These are phyloP conservation scores for Rhododendron mucronatum DNA, from an alignment of 148 eudicot genomes.

Conservation along the genomic window DNA sequence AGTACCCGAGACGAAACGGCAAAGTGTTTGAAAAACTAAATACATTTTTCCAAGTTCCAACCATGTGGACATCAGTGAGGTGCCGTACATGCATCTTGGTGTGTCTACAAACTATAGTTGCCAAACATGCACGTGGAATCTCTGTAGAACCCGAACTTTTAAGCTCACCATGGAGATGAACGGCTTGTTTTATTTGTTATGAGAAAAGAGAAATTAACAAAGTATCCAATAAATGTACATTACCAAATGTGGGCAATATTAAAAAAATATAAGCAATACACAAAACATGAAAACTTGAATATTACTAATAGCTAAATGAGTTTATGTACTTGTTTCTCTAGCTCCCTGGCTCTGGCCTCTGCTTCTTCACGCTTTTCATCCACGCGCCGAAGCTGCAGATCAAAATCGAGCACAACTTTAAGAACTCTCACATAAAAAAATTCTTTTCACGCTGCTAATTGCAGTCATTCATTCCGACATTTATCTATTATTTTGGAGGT, in stretches of 20 bases:
- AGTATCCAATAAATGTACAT: neutral
- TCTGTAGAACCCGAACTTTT: neutral
- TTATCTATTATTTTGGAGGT: neutral
- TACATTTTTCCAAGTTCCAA: neutral
- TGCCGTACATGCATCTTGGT: neutral
- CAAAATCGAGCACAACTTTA: conserved; percentile 16
- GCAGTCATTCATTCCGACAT: neutral
- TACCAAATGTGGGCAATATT: neutral
- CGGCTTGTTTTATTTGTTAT: neutral
- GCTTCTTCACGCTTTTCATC: conserved; percentile 84
- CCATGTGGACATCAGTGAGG: conserved; percentile 3
- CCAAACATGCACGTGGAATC: neutral
- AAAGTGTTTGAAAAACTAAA: neutral
- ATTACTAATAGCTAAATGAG: neutral
- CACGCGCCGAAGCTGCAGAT: conserved; percentile 66
- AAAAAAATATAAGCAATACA: neutral
- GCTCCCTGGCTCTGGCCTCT: conserved; percentile 82
- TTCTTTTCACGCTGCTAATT: neutral
- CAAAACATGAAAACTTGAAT: neutral
- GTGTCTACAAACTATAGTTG: neutral
- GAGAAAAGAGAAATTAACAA: neutral
- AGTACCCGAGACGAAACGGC: neutral
- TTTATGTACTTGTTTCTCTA: conserved; percentile 77
- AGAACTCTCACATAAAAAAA: neutral
- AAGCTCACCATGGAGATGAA: neutral